phyloP scores from a whole-genome alignment of 148 eudicot genomes.

The Rhododendron ovatum region DNA sequence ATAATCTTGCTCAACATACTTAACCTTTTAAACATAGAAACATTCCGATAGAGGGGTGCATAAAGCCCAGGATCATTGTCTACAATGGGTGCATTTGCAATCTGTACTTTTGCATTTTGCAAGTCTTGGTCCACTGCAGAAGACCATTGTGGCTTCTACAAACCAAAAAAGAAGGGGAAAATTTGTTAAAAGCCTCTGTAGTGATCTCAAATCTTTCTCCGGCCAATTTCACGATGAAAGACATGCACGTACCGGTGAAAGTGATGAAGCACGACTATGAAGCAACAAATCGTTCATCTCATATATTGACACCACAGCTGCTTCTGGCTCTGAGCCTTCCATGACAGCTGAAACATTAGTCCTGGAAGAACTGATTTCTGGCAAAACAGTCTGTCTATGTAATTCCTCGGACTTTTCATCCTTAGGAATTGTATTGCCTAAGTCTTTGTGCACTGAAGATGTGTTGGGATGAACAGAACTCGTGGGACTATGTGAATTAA shows the following conservation, averaged over 20 bases:
- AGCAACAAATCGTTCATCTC: constrained; percentile 40
- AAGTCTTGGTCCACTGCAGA: constrained; percentile 36
- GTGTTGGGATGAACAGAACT: constrained; percentile 2
- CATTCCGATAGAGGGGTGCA: constrained; percentile 36
- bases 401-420: constrained; percentile 8
- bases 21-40: constrained; percentile 46
- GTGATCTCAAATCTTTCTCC: not conserved
- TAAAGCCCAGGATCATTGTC: constrained; percentile 27
- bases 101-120: constrained; percentile 25
- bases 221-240: not conserved
- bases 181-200: not conserved
- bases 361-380: constrained; percentile 4
- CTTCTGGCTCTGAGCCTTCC: not conserved
- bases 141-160: constrained; percentile 42
- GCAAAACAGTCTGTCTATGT: not conserved
- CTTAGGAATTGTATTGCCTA: not conserved
- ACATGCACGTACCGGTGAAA: constrained; percentile 25
- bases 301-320: constrained; percentile 21
- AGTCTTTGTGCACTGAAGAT: constrained; percentile 8
- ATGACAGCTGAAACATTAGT: constrained; percentile 9
- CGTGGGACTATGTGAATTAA: not conserved
- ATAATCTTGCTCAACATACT: not conserved
- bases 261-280: constrained; percentile 26
- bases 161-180: not conserved
- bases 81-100: constrained; percentile 29